These are phyloP conservation scores for Raffaelea deltoideospora DNA, from an alignment of 2,329 filamentous ascomycete genomes.

Conservation along the genomic window DNA sequence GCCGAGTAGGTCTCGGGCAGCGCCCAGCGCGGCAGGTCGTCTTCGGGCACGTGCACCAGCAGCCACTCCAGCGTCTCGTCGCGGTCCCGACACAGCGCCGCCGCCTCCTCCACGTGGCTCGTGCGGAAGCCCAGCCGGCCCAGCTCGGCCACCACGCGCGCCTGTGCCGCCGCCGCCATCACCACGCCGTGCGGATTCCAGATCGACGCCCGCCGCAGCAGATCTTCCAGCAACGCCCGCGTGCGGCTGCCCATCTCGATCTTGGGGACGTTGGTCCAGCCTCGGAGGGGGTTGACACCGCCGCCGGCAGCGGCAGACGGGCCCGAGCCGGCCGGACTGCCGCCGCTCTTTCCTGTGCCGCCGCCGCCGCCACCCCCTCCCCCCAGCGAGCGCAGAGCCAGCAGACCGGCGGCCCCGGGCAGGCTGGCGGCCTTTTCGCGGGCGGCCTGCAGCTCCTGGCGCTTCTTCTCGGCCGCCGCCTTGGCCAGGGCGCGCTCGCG, in stretches of 20 bases:
- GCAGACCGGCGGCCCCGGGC: conserved; percentile 41
- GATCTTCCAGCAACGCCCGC: conserved; percentile 59
- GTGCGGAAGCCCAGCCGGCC: conserved; percentile 69
- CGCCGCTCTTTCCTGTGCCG: conserved; percentile 12
- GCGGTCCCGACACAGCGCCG: conserved; percentile 72
- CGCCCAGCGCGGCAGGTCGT: conserved; percentile 86
- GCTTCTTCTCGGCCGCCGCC: conserved; percentile 62
- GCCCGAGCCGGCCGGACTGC: conserved; percentile 7
- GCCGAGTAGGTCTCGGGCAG: conserved; percentile 84
- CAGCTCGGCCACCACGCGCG: conserved; percentile 55
- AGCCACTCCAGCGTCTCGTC: conserved; percentile 95
- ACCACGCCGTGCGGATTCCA: conserved; percentile 75
- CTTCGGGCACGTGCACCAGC: conserved; percentile 89
- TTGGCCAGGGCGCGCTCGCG: conserved; percentile 69
- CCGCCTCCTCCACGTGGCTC: conserved; percentile 80
- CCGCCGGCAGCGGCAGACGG: neutral
- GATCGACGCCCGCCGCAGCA: conserved; percentile 61
- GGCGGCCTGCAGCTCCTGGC: conserved; percentile 52
- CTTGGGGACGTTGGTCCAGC: conserved; percentile 75
- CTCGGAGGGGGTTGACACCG: conserved; percentile 30
- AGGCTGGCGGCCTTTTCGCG: conserved; percentile 53
- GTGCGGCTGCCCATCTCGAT: conserved; percentile 84
- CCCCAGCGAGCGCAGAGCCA: conserved; percentile 25
- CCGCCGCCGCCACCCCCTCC: conserved; percentile 16
- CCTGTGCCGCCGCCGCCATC: conserved; percentile 43